These are phyloP conservation scores for Jackrogersella minutella DNA, from an alignment of 495 filamentous ascomycete genomes.

Conservation along the genomic window DNA sequence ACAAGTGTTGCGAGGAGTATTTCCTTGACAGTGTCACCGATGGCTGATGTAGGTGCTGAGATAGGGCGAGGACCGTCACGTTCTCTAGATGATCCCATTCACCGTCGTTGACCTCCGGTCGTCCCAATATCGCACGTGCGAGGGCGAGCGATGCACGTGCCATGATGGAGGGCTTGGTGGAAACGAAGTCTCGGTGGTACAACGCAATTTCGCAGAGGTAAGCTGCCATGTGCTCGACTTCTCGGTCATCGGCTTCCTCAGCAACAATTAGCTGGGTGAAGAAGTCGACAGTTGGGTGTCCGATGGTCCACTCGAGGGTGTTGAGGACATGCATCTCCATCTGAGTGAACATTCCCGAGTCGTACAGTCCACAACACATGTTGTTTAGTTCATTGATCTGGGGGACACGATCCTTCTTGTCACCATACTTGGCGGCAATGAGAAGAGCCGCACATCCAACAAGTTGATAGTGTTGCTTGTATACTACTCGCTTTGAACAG, in stretches of 20 bases:
- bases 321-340: conserved; percentile 99
- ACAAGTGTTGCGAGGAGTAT: conserved; percentile 82
- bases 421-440: conserved; percentile 98
- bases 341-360: conserved; percentile 99
- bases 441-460: conserved; percentile 96
- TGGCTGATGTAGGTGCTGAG: conserved; percentile 85
- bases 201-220: conserved; percentile 95
- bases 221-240: conserved; percentile 92
- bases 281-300: conserved; percentile 92
- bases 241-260: conserved; percentile 76
- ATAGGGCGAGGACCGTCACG: conserved; percentile 78
- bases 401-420: conserved; percentile 96
- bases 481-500: conserved; percentile 97
- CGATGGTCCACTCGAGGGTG: conserved; percentile 95
- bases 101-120: conserved; percentile 74
- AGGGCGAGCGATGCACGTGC: conserved; percentile 86
- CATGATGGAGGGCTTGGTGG: conserved; percentile 86
- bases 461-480: conserved; percentile 98
- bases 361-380: conserved; percentile 98
- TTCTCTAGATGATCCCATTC: conserved; percentile 88
- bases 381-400: conserved; percentile 95
- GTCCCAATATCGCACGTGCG: conserved; percentile 83
- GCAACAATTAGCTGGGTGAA: conserved; percentile 81
- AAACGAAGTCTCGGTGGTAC: conserved; percentile 96
- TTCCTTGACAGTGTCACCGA: conserved; percentile 87